A percentile compares a stretch with the other conserved stretches of the same genome.
Conservation (phyloP, 176 grass and related monocot species). For the Oryza meridionalis region DNA sequence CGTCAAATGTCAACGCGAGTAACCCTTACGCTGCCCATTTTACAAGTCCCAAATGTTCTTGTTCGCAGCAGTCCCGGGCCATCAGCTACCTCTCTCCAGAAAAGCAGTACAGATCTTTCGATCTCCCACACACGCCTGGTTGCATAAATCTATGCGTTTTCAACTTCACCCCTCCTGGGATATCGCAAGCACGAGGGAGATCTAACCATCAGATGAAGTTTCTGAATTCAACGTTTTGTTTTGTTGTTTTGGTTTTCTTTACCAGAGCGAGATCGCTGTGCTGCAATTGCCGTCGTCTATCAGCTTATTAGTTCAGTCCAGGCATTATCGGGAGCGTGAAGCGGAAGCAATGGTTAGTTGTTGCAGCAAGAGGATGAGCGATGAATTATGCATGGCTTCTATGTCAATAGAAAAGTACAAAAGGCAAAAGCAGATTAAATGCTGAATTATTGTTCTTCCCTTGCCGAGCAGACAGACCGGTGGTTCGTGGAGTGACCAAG, state of each 20-base stretch:
- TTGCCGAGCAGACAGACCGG: constrained; percentile 30
- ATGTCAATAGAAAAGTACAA: constrained; percentile 38
- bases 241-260: neutral
- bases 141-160: neutral
- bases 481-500: constrained; percentile 33
- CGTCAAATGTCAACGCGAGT: constrained; percentile 41
- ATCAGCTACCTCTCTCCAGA: neutral
- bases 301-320: constrained; percentile 4
- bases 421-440: constrained; percentile 35
- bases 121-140: neutral
- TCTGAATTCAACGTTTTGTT: neutral
- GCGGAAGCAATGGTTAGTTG: constrained; percentile 29
- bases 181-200: constrained; percentile 8
- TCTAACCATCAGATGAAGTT: neutral
- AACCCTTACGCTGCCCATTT: neutral
- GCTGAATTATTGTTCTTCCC: constrained; percentile 18
- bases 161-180: neutral
- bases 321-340: constrained; percentile 21
- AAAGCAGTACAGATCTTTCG: constrained; percentile 14
- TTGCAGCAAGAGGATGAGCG: neutral
- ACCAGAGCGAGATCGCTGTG: constrained; percentile 5
- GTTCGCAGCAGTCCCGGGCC: neutral
- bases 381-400: neutral
- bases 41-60: constrained; percentile 35
- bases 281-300: neutral